Conservation (phyloP, 2,329 filamentous ascomycete genomes). For the Colletotrichum shisoi region DNA sequence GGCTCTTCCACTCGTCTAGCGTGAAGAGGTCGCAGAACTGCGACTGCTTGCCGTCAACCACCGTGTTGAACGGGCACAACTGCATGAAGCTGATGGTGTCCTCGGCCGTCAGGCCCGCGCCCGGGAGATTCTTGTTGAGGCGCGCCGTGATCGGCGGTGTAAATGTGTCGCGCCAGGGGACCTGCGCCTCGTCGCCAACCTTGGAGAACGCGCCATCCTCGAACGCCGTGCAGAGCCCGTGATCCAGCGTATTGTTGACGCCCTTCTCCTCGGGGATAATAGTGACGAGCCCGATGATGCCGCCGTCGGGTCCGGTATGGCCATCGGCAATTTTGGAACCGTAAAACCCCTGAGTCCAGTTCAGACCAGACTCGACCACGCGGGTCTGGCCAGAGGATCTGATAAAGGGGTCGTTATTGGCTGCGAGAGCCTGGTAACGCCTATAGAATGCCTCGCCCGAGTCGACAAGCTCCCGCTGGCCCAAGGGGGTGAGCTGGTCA, state of each 20-base stretch:
- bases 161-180: conserved; percentile 69
- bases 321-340: conserved; percentile 52
- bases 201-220: conserved; percentile 64
- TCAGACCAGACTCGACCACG: conserved; percentile 76
- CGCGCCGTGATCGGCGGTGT: conserved; percentile 71
- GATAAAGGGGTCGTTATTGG: conserved; percentile 69
- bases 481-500: conserved; percentile 73
- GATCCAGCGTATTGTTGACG: conserved; percentile 83
- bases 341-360: conserved; percentile 80
- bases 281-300: conserved; percentile 65
- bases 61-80: conserved; percentile 83
- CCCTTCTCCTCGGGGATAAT: conserved; percentile 71
- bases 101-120: conserved; percentile 67
- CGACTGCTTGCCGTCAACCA: conserved; percentile 71
- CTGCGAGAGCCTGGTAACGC: conserved; percentile 72
- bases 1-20: conserved; percentile 74
- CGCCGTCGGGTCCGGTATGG: conserved; percentile 47
- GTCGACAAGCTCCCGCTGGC: conserved; percentile 73
- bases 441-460: conserved; percentile 79
- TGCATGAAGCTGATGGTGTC: conserved; percentile 84
- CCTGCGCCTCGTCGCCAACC: conserved; percentile 61
- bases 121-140: conserved; percentile 72
- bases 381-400: conserved; percentile 74
- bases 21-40: conserved; percentile 81
- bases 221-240: conserved; percentile 75